Evolutionary conservation across 192 early-diverging fungal species (phyloP).

Genomic region (Irineochytrium annulatum): DNA sequence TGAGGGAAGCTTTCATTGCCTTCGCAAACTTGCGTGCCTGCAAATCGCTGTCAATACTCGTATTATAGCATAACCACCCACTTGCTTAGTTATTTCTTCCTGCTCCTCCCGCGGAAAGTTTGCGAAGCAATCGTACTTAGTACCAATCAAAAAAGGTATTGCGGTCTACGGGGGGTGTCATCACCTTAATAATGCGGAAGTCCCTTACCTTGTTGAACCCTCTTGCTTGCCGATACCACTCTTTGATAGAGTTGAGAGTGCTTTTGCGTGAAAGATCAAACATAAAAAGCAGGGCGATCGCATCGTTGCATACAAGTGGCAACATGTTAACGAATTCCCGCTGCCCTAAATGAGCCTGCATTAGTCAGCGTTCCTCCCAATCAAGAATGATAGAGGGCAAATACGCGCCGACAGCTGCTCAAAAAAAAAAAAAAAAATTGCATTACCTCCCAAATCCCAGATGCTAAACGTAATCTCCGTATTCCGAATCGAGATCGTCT

Average conservation of each 20-base stretch:
- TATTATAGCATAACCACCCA: conserved; percentile 16
- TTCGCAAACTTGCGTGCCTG: conserved; percentile 80
- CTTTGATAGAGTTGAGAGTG: conserved; percentile 88
- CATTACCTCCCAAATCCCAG: conserved; percentile 91
- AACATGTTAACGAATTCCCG: conserved; percentile 97
- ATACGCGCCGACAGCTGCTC: neutral
- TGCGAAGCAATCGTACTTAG: conserved; percentile 94
- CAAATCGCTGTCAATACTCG: neutral
- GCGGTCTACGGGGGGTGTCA: conserved; percentile 57
- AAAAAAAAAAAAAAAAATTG: conserved; percentile 12
- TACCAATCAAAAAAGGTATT: conserved; percentile 90
- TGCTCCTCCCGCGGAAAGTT: conserved; percentile 82
- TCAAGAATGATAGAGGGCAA: conserved; percentile 8
- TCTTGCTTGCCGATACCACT: conserved; percentile 94
- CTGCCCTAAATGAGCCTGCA: conserved; percentile 57
- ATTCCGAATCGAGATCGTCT: conserved; percentile 83
- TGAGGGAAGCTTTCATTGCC: conserved; percentile 92
- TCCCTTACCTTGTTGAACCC: conserved; percentile 83
- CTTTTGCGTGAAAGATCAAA: conserved; percentile 91
- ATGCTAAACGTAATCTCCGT: conserved; percentile 95
- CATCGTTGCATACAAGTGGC: conserved; percentile 94
- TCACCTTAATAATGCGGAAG: neutral
- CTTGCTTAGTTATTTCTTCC: conserved; percentile 89
- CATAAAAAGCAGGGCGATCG: conserved; percentile 91
- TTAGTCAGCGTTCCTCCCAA: neutral